Percentiles rank a stretch among this genome's conserved stretches.
Conservation (phyloP, 148 eudicot species). For the Rhododendron kiyosumense region DNA sequence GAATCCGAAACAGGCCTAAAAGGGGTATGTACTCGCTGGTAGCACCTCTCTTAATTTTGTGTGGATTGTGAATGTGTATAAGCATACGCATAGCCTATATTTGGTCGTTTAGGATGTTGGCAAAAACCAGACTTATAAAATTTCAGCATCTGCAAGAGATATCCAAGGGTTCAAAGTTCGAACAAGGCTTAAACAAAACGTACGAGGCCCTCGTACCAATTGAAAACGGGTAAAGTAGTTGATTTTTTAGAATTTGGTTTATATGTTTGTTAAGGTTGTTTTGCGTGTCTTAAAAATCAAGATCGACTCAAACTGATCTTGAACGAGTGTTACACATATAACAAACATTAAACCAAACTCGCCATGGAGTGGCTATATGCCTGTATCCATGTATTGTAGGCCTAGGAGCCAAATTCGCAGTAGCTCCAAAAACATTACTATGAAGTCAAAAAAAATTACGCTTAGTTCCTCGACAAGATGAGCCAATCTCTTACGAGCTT, state of each 20-base stretch:
- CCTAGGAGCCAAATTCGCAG: not conserved
- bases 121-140: not conserved
- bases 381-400: not conserved
- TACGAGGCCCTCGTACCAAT: too few species aligned
- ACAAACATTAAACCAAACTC: not conserved
- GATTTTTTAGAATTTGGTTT: not conserved
- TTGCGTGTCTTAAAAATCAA: not conserved
- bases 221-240: not conserved
- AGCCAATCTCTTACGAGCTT: not conserved
- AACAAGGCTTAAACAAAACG: not conserved
- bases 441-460: not conserved
- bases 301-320: not conserved
- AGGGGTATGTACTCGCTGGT: too few species aligned
- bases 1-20: too few species aligned
- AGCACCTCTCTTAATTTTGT: conserved; percentile 6
- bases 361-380: not conserved
- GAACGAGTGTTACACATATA: not conserved
- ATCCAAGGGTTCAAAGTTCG: not conserved
- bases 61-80: not conserved
- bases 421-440: too few species aligned
- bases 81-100: not conserved
- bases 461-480: not conserved
- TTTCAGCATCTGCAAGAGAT: not conserved
- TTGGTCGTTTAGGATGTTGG: not conserved
- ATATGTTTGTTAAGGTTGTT: not conserved